A percentile compares a stretch with the other conserved stretches of the same genome.
Evolutionary conservation across 805 yeast species (phyloP).

Genomic region (Priceomyces melissophilus): DNA sequence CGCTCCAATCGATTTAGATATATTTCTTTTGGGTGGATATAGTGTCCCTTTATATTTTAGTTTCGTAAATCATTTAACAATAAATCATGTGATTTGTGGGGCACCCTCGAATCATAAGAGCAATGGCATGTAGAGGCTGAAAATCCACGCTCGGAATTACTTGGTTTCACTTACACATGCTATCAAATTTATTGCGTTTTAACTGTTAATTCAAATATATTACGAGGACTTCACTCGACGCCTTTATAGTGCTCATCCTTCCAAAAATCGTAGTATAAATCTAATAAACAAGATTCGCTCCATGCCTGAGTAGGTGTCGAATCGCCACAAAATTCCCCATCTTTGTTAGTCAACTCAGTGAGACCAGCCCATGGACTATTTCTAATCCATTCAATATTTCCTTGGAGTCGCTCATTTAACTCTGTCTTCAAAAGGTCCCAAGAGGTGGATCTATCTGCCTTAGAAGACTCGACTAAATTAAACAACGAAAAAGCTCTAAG

Average conservation of each 20-base stretch:
- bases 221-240: background rate
- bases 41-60: too few relatives aligned
- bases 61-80: too few relatives aligned
- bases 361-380: conserved; percentile 91
- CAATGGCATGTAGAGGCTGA: too few relatives aligned
- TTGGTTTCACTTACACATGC: too few relatives aligned
- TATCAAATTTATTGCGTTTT: too few relatives aligned
- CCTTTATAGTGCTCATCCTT: conserved; percentile 9
- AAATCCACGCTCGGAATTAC: too few relatives aligned
- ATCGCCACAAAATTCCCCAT: conserved; percentile 77
- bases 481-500: conserved; percentile 69
- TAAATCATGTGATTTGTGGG: too few relatives aligned
- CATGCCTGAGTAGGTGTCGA: conserved; percentile 97
- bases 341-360: conserved; percentile 86
- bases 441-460: conserved; percentile 29
- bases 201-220: too few relatives aligned
- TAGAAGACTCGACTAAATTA: conserved; percentile 38
- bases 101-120: too few relatives aligned
- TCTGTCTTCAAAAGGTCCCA: conserved; percentile 54
- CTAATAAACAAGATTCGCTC: conserved; percentile 86
- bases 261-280: conserved; percentile 67
- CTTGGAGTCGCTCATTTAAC: conserved; percentile 56
- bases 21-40: too few relatives aligned
- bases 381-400: conserved; percentile 65
- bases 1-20: too few relatives aligned